phyloP scores from a whole-genome alignment of 768 basidiomycete species.

The Amanita muscaria region DNA sequence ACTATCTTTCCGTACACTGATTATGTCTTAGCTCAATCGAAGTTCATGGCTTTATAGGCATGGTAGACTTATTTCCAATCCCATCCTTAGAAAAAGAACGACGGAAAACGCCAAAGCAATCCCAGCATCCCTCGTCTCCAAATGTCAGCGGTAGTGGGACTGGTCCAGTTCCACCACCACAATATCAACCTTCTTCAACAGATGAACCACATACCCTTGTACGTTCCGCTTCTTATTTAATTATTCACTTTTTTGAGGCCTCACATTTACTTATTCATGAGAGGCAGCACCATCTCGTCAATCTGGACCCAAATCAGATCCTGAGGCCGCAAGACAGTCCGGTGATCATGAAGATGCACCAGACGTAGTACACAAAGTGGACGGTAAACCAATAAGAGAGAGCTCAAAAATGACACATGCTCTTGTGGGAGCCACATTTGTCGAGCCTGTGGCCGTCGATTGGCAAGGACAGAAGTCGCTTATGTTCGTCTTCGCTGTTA shows the following conservation, averaged over 20 bases:
- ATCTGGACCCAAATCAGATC: background rate
- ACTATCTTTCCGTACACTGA: slow-evolving; percentile 8
- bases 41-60: slow-evolving; percentile 63
- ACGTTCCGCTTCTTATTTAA: background rate
- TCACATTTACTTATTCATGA: slow-evolving; percentile 8
- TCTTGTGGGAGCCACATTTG: slow-evolving; percentile 54
- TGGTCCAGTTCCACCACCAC: slow-evolving; percentile 2
- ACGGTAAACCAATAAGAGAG: slow-evolving; percentile 36
- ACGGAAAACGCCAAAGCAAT: slow-evolving; percentile 1
- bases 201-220: background rate
- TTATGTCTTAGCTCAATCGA: slow-evolving; percentile 42
- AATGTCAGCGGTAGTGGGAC: slow-evolving; percentile 1
- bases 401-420: slow-evolving; percentile 40
- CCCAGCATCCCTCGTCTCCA: slow-evolving; percentile 11
- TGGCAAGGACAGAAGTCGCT: slow-evolving; percentile 46
- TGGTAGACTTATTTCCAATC: slow-evolving; percentile 69
- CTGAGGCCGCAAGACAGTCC: background rate
- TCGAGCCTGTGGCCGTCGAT: slow-evolving; percentile 46
- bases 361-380: slow-evolving; percentile 37
- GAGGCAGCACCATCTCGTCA: background rate
- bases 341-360: slow-evolving; percentile 10
- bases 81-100: slow-evolving; percentile 17
- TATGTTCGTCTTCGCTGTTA: slow-evolving; percentile 58
- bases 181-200: slow-evolving; percentile 2
- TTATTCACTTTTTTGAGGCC: background rate